phyloP scores from a whole-genome alignment of 805 yeast species.

The Candida railenensis region DNA sequence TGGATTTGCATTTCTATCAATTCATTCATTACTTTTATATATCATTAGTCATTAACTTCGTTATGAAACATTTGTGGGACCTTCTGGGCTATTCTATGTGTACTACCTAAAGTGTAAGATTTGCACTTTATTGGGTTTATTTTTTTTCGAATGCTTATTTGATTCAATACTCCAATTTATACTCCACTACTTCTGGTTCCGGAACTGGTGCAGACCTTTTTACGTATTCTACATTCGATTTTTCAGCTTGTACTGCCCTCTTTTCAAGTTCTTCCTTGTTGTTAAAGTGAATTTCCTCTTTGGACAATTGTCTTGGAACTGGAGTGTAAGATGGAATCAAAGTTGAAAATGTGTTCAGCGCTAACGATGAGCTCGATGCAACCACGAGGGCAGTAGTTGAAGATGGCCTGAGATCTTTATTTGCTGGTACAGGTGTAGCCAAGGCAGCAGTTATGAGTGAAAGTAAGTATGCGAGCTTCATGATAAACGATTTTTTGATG shows the following conservation, averaged over 20 bases:
- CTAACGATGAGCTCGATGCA: constrained; percentile 8
- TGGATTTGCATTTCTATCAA: no score
- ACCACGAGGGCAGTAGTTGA: constrained; percentile 5
- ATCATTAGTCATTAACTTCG: neutral
- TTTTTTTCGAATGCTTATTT: no score
- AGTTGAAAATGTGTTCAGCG: constrained; percentile 10
- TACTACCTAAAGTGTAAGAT: no score
- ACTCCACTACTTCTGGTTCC: neutral
- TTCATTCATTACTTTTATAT: neutral
- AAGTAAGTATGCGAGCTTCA: constrained; percentile 6
- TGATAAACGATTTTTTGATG: neutral
- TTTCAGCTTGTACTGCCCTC: neutral
- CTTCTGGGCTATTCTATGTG: no score
- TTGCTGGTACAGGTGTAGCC: constrained; percentile 32
- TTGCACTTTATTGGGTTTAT: no score
- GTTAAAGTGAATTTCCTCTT: neutral
- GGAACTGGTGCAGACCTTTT: neutral
- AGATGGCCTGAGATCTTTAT: constrained; percentile 20
- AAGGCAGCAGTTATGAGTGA: constrained; percentile 7
- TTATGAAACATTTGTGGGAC: neutral
- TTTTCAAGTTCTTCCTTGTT: neutral
- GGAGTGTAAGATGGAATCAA: constrained; percentile 20
- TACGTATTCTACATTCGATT: neutral
- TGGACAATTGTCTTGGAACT: constrained; percentile 2
- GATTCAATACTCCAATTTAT: no score